Base-by-base conservation (phyloP, 1,139 yeast species). In the Hyphopichia khmerensis region DNA sequence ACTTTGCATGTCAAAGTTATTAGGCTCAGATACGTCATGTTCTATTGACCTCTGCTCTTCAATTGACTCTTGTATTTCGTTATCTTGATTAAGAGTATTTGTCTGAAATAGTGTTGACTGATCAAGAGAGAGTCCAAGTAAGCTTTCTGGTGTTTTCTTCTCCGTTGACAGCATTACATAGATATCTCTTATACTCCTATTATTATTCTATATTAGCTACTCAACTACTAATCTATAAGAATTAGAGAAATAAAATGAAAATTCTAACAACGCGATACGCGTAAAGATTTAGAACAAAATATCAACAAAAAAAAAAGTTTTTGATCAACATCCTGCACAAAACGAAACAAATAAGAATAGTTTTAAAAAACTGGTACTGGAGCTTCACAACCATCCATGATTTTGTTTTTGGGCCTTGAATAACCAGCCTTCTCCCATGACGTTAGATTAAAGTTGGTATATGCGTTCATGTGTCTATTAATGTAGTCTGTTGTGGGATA, bases 401-500 rank as follows among this genome's bases (percentile, higher is more conserved):
- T 39, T 29, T 48, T 50, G 46, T 60, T 60, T 30, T 50, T 53
- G 4, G 67, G 69, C 27, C 39, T 48, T 4, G 40, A 30, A 45
- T 51, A 63, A 2, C 69, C 69, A 1, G 67, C 65, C 16, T 42
- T 43, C 23, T 50, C 44, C 67, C 67, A 64, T 4, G 56, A 44
- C 8, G 64, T 60, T 32, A 53, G 44, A 43, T 62, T 60, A 27
- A 45, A 43, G 43, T 64, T 58, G 31, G 29, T 35, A 42, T 64
- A 64, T 1, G 67, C 66, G 23, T 50, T 43, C 27, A 43, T 24
- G 43, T 64, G 68, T n/a, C 43, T 30, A 16, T 51, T 40, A 33
- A 64, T 64, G 46, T 64, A 64, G 29, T 57, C 52, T 14, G 54
- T 44, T 1, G 67, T 62, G 4, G 68, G 67, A 45, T 49, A 56